Evolutionary conservation across 345 rosid species (phyloP).

Genomic region (Chamaenerion angustifolium): DNA sequence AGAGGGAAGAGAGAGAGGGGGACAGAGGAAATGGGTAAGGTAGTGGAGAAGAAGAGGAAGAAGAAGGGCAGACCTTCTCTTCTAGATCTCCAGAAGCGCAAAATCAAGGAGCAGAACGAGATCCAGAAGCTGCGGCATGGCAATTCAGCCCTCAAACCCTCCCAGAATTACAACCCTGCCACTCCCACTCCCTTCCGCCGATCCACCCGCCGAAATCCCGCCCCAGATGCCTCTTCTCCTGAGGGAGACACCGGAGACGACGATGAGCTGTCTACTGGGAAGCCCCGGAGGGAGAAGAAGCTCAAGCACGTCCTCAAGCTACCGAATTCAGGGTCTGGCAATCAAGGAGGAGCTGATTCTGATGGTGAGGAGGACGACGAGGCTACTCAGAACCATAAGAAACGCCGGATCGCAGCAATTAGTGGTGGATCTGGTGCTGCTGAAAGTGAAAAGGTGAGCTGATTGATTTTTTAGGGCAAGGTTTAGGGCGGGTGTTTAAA

Average conservation of each 20-base stretch:
- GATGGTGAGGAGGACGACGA: slow-evolving; percentile 14
- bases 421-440: slow-evolving; percentile 27
- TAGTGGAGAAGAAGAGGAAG: slow-evolving; percentile 36
- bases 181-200: slow-evolving; percentile 26
- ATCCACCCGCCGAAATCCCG: slow-evolving; percentile 49
- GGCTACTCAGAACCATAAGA: slow-evolving; percentile 12
- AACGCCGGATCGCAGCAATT: slow-evolving; percentile 39
- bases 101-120: slow-evolving; percentile 18
- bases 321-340: slow-evolving; percentile 19
- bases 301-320: slow-evolving; percentile 32
- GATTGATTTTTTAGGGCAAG: slow-evolving; percentile 5
- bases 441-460: slow-evolving; percentile 22
- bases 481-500: slow-evolving; percentile 15
- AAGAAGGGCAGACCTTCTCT: slow-evolving; percentile 71
- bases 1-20: neutral
- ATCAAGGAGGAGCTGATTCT: slow-evolving; percentile 12
- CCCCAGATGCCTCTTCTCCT: slow-evolving; percentile 3
- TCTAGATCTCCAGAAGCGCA: slow-evolving; percentile 47
- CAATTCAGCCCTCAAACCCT: slow-evolving; percentile 13
- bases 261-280: slow-evolving; percentile 13
- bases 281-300: slow-evolving; percentile 38
- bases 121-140: neutral
- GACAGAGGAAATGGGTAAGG: slow-evolving; percentile 27
- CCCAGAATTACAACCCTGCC: slow-evolving; percentile 28
- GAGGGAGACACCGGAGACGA: slow-evolving; percentile 13